Evolutionary conservation across 2,329 filamentous ascomycete species (phyloP).

Genomic region (Penicillium sclerotiorum): DNA sequence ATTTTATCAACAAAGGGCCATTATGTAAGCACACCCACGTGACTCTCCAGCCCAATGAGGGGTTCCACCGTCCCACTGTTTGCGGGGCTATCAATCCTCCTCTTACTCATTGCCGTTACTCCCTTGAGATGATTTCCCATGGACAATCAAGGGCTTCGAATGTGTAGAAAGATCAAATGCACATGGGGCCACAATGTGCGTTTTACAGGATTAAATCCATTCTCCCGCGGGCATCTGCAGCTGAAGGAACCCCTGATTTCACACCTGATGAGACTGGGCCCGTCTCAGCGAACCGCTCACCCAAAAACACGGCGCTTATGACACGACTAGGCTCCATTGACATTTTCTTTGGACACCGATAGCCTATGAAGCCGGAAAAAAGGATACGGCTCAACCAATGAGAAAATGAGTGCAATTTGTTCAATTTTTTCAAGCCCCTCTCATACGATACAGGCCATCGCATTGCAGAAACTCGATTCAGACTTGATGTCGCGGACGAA

Average conservation of each 20-base stretch:
- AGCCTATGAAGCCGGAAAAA: conserved; percentile 21
- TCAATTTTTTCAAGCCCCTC: conserved; percentile 23
- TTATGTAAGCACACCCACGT: no score
- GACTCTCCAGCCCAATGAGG: conserved; percentile 20
- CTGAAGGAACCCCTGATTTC: conserved; percentile 4
- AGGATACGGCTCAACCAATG: conserved; percentile 21
- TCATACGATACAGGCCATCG: conserved; percentile 16
- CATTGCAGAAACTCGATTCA: conserved; percentile 31
- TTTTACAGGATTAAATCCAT: conserved; percentile 5
- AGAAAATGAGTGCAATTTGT: conserved; percentile 26
- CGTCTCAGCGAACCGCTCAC: conserved; percentile 36
- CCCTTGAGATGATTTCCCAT: neutral
- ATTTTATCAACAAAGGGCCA: neutral
- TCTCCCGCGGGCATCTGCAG: conserved; percentile 11
- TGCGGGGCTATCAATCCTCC: conserved; percentile 9
- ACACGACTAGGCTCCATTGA: conserved; percentile 30
- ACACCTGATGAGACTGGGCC: conserved; percentile 23
- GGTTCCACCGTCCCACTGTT: conserved; percentile 19
- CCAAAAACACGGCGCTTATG: conserved; percentile 36
- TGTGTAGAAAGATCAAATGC: conserved; percentile 12
- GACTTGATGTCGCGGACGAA: conserved; percentile 30
- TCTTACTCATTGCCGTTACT: conserved; percentile 5
- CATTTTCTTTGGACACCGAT: conserved; percentile 29
- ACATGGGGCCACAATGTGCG: neutral
- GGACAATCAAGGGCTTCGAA: no score